phyloP scores from a whole-genome alignment of 768 basidiomycete species.

The Terana coerulea region DNA sequence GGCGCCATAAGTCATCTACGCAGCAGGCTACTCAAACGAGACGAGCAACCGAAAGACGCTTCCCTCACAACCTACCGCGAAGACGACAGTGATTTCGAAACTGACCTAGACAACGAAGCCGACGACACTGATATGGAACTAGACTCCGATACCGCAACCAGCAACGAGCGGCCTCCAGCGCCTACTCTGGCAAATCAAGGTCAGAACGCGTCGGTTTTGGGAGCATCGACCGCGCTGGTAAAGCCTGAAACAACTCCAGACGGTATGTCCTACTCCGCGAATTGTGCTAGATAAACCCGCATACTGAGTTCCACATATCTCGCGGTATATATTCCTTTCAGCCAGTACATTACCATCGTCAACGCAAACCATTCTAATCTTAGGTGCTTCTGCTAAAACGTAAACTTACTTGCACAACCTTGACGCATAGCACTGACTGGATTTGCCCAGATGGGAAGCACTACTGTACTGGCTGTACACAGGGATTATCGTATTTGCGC shows the following conservation, averaged over 20 bases:
- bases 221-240: background rate
- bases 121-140: slow-evolving; percentile 12
- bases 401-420: background rate
- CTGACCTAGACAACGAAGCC: slow-evolving; percentile 6
- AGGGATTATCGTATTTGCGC: slow-evolving; percentile 9
- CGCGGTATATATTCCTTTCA: too few relatives aligned
- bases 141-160: slow-evolving; percentile 1
- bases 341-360: background rate
- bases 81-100: slow-evolving; percentile 15
- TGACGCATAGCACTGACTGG: background rate
- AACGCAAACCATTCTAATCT: slow-evolving; percentile 10
- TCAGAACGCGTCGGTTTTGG: background rate
- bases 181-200: background rate
- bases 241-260: background rate
- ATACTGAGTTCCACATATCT: too few relatives aligned
- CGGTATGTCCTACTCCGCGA: background rate
- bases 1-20: background rate
- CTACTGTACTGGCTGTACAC: slow-evolving; percentile 18
- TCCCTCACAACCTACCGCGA: slow-evolving; percentile 6
- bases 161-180: background rate
- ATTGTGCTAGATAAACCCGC: too few relatives aligned
- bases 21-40: background rate
- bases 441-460: slow-evolving; percentile 13
- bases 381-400: slow-evolving; percentile 10
- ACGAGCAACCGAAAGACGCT: background rate